These are phyloP conservation scores for Skeletonema grethae DNA, from an alignment of 108 stramenopile genomes.

Conservation along the genomic window DNA sequence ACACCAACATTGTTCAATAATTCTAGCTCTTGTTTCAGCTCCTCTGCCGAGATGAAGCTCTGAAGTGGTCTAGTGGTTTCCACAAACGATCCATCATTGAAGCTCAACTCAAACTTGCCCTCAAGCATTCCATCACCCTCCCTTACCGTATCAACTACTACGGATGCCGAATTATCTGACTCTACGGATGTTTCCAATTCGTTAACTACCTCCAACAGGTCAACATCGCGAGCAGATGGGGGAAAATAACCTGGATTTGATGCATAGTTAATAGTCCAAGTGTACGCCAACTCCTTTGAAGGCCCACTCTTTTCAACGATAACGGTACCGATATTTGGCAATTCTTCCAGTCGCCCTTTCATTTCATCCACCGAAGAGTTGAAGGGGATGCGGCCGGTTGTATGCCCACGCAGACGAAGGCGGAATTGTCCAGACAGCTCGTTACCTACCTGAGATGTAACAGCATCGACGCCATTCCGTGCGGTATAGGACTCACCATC, in stretches of 20 bases:
- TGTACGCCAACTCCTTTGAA: slow-evolving; percentile 63
- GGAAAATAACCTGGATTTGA: slow-evolving; percentile 86
- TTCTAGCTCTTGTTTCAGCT: slow-evolving; percentile 65
- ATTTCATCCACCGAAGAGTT: slow-evolving; percentile 73
- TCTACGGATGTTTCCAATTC: slow-evolving; percentile 38
- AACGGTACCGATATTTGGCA: slow-evolving; percentile 81
- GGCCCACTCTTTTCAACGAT: slow-evolving; percentile 63
- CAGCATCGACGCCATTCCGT: slow-evolving; percentile 38
- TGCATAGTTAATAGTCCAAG: slow-evolving; percentile 82
- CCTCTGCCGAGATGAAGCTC: slow-evolving; percentile 60
- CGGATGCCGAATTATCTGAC: slow-evolving; percentile 21
- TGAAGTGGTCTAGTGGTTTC: slow-evolving; percentile 53
- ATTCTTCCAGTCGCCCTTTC: slow-evolving; percentile 62
- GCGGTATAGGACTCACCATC: slow-evolving; percentile 59
- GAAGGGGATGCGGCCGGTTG: slow-evolving; percentile 68
- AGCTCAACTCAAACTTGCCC: slow-evolving; percentile 65
- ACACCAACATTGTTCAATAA: slow-evolving; percentile 63
- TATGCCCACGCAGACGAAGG: slow-evolving; percentile 67
- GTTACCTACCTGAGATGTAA: slow-evolving; percentile 60
- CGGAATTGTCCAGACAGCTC: slow-evolving; percentile 71
- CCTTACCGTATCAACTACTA: slow-evolving; percentile 21
- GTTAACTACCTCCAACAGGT: slow-evolving; percentile 41
- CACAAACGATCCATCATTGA: slow-evolving; percentile 27
- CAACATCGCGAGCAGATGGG: slow-evolving; percentile 61
- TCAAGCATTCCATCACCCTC: slow-evolving; percentile 42